Evolutionary conservation across 139 green algal species (phyloP), one percentile per base, ranked within the genome.

Genomic region (Micromonas pusilla): DNA sequence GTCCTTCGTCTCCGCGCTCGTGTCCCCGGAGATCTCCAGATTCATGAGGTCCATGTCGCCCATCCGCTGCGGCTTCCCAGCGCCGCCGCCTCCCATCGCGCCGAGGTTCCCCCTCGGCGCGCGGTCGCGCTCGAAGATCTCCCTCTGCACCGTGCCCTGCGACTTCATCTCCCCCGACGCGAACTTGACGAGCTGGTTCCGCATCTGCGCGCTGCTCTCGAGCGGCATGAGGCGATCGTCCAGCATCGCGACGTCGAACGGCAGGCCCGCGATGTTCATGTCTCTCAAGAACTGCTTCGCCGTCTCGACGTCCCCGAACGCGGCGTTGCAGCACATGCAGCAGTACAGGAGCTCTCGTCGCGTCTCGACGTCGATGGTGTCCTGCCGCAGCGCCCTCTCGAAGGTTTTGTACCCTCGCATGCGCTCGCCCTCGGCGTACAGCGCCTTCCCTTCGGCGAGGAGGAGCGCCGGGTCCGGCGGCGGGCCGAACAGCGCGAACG

Each of bases 101-200:
- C 16, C 34, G 13, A 25, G 13, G n/a, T 37, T 34, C 31, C 63
- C 63, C 20, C n/a, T 21, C 19, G 36, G 20, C 68, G 1, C 38
- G 5, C 30, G n/a, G 13, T 60, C 25, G 21, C 68, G 23, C 68
- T 75, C 68, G 37, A 39, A 75, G 20, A 53, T n/a, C 36, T 75
- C 68, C 38, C 68, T 31, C 30, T 63, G 68, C 68, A 75, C 68
- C 68, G 68, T 63, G 20, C 68, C 68, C 20, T 62, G 30, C 25
- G 37, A 63, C 68, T 63, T 63, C 21, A 30, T n/a, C 21, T 62
- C 38, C 1, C 68, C 68, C 37, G 68, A 23, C 37, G 68, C 68
- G 33, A 75, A 75, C 37, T 75, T 75, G 19, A 62, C 62, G 34
- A 75, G 53, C 68, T 75, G 68, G 33, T 75, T 75, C 38, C 25